Base-by-base conservation (phyloP, 2,329 filamentous ascomycete species). In the Fusarium sp. region DNA sequence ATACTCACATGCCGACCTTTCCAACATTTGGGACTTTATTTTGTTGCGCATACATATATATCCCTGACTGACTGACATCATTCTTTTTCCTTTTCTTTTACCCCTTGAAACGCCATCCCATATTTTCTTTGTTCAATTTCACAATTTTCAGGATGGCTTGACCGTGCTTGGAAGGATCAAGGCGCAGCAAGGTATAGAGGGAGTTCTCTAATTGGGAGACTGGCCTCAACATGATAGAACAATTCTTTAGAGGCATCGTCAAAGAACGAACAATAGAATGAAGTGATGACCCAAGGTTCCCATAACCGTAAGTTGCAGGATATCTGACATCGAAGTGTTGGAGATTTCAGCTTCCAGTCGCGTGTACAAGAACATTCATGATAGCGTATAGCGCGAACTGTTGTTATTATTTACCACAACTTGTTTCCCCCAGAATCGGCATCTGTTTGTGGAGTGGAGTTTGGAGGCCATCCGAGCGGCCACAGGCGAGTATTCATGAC, bases 201-300 rank as follows among this genome's bases (percentile, higher is more conserved):
- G 62, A 69, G 53, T 42, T 56, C 49, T 50, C 22, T 39, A 45
- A 42, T 46, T 62, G 52, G 62, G 54, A 69, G 56, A 52, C 61
- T 42, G 44, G 44, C 29, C 54, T 44, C 49, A 64, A 71, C 46
- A 74, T 45, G 47, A 74, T 76, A 76, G 74, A 75, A 71, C 61
- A 60, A 58, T 54, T 59, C 68, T 68, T 72, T 76, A 71, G 71
- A 68, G 65, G 59, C 36, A 58, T 68, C 66, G 59, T 75, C 62
- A 59, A 63, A 58, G 57, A 68, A 73, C 63, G 63, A 71, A 64
- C 62, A 64, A 53, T 60, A 64, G 60, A 70, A 77, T 54, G 75
- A 76, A 70, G 73, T 63, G 63, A 76, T 68, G 72, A 77, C 44
- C 44, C 29, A 53, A 58, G 33, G 56, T 42, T 53, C 11, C n/a